phyloP scores from a whole-genome alignment of 768 basidiomycete species.

The Lentinus brumalis region DNA sequence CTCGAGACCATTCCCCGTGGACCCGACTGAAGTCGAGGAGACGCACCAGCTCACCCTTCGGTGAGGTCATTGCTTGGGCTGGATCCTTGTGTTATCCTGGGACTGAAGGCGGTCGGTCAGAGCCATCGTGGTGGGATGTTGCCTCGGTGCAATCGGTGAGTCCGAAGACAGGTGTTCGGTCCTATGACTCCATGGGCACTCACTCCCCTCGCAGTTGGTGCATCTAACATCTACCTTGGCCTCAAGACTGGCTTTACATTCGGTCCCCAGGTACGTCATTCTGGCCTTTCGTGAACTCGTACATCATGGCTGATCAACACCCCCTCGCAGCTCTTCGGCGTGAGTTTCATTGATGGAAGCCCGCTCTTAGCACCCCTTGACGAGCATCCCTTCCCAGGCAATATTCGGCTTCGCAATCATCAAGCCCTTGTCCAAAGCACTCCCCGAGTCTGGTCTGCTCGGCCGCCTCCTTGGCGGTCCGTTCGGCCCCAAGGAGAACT shows the following conservation, averaged over 20 bases:
- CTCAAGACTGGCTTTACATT: constrained; percentile 71
- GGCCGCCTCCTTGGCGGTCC: constrained; percentile 52
- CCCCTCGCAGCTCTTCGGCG: constrained; percentile 47
- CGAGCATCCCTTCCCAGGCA: constrained; percentile 30
- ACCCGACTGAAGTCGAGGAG: constrained; percentile 48
- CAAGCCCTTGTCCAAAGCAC: constrained; percentile 52
- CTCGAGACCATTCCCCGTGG: constrained; percentile 52
- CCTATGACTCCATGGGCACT: background rate
- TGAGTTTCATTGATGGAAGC: constrained; percentile 23
- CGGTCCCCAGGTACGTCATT: constrained; percentile 46
- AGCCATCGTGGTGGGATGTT: constrained; percentile 20
- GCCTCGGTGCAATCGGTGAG: constrained; percentile 23
- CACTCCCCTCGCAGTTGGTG: constrained; percentile 51
- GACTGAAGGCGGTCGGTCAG: background rate
- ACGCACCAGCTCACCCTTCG: constrained; percentile 55
- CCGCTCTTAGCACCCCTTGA: background rate
- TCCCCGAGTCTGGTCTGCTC: constrained; percentile 49
- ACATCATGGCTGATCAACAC: background rate
- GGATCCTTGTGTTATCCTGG: background rate
- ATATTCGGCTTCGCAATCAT: constrained; percentile 65
- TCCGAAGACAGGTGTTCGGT: background rate
- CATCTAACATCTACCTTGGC: constrained; percentile 68
- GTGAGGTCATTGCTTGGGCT: constrained; percentile 20
- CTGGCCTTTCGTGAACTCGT: background rate
- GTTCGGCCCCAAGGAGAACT: constrained; percentile 69